Conservation (phyloP, 768 basidiomycete genomes). For the Trametes meyenii region DNA sequence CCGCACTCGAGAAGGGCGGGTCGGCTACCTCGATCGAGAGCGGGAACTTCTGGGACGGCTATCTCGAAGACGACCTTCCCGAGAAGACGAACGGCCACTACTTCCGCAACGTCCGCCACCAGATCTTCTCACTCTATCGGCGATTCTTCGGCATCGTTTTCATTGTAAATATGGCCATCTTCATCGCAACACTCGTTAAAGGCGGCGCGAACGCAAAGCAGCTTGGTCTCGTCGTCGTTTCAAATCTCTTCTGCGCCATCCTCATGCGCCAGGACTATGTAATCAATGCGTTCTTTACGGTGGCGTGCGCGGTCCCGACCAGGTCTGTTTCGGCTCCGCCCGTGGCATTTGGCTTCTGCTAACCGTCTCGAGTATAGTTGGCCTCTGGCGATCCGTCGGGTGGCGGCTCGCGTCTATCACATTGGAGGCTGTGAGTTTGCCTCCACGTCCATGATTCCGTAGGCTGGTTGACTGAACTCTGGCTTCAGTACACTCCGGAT, state of each 20-base stretch:
- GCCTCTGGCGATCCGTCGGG: slow-evolving; percentile 56
- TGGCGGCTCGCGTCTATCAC: slow-evolving; percentile 59
- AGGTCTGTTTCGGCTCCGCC: slow-evolving; percentile 39
- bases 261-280: slow-evolving; percentile 55
- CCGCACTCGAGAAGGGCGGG: slow-evolving; percentile 33
- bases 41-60: slow-evolving; percentile 49
- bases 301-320: slow-evolving; percentile 51
- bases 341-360: background rate
- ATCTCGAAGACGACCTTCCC: slow-evolving; percentile 52
- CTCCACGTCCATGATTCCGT: slow-evolving; percentile 34
- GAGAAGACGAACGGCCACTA: slow-evolving; percentile 51
- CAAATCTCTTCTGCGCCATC: slow-evolving; percentile 49
- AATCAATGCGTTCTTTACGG: slow-evolving; percentile 58
- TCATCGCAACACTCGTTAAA: slow-evolving; percentile 40
- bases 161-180: slow-evolving; percentile 49
- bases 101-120: slow-evolving; percentile 57
- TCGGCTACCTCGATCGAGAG: slow-evolving; percentile 31
- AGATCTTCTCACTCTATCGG: slow-evolving; percentile 57
- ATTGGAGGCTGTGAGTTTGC: slow-evolving; percentile 49
- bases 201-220: slow-evolving; percentile 35
- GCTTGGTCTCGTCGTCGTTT: slow-evolving; percentile 42
- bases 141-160: slow-evolving; percentile 58
- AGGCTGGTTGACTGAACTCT: slow-evolving; percentile 33
- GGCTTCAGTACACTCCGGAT: slow-evolving; percentile 53
- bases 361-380: slow-evolving; percentile 44